Conservation (phyloP, 2,329 filamentous ascomycete species). For the Aureobasidium sp. region DNA sequence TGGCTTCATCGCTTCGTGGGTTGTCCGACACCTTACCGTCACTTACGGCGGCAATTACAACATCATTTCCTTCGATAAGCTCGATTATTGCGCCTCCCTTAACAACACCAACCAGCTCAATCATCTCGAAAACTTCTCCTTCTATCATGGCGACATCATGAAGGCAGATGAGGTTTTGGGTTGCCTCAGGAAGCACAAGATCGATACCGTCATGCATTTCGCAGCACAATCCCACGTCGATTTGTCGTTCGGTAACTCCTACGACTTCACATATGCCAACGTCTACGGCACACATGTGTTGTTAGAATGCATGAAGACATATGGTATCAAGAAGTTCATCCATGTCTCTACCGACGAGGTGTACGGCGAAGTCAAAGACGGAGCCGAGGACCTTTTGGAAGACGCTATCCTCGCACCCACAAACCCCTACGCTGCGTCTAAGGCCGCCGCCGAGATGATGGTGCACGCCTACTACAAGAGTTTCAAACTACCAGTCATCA, state of each 20-base stretch:
- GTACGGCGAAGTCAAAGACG: slow-evolving; percentile 81
- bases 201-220: slow-evolving; percentile 87
- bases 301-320: slow-evolving; percentile 78
- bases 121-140: slow-evolving; percentile 79
- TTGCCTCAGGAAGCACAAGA: slow-evolving; percentile 74
- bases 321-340: slow-evolving; percentile 76
- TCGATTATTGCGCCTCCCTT: slow-evolving; percentile 83
- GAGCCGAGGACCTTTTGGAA: slow-evolving; percentile 76
- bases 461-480: slow-evolving; percentile 87
- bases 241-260: slow-evolving; percentile 84
- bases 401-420: slow-evolving; percentile 80
- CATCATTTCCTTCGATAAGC: slow-evolving; percentile 85
- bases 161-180: slow-evolving; percentile 74
- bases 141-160: slow-evolving; percentile 83
- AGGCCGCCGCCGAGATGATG: slow-evolving; percentile 40
- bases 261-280: slow-evolving; percentile 83
- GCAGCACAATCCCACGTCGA: slow-evolving; percentile 90
- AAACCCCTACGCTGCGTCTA: slow-evolving; percentile 64
- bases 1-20: slow-evolving; percentile 89
- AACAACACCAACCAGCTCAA: slow-evolving; percentile 81
- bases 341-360: slow-evolving; percentile 90
- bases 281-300: slow-evolving; percentile 88
- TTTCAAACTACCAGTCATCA: slow-evolving; percentile 83
- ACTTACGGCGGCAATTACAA: slow-evolving; percentile 81
- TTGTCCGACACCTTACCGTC: slow-evolving; percentile 79